phyloP scores from a whole-genome alignment of 2,329 filamentous ascomycete genomes.

The Dactylonectria estremocensis region DNA sequence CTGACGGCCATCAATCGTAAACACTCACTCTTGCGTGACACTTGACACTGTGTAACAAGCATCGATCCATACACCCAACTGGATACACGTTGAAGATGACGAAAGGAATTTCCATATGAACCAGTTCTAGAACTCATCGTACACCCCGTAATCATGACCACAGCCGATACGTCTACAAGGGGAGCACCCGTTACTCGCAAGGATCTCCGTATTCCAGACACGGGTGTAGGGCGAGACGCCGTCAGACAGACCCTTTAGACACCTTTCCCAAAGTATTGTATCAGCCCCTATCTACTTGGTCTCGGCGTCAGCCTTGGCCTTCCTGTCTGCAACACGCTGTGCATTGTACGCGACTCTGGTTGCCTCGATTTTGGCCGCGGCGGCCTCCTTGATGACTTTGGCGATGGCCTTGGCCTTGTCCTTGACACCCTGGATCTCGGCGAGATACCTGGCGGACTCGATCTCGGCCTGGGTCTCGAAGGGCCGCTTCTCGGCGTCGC shows the following conservation, averaged over 20 bases:
- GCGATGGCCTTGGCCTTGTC: slow-evolving; percentile 51
- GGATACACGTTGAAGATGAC: slow-evolving; percentile 26
- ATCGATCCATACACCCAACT: slow-evolving; percentile 26
- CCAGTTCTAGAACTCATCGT: slow-evolving; percentile 25
- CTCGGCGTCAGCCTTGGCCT: slow-evolving; percentile 12
- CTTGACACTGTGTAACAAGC: slow-evolving; percentile 9
- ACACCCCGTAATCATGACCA: slow-evolving; percentile 2
- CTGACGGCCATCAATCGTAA: background rate
- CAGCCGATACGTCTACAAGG: slow-evolving; percentile 1
- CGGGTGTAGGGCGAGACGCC: background rate
- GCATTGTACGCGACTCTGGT: too few relatives aligned
- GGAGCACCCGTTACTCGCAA: slow-evolving; percentile 6
- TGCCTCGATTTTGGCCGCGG: slow-evolving; percentile 41
- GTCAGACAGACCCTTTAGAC: background rate
- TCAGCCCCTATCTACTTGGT: background rate
- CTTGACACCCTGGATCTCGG: slow-evolving; percentile 44
- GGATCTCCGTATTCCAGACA: slow-evolving; percentile 22
- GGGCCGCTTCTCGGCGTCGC: slow-evolving; percentile 58
- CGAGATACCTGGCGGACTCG: slow-evolving; percentile 31
- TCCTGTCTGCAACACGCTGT: too few relatives aligned
- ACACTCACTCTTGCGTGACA: background rate
- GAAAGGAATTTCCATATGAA: slow-evolving; percentile 24
- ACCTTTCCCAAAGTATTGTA: background rate
- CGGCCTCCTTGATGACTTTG: slow-evolving; percentile 4
- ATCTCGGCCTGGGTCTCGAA: slow-evolving; percentile 53